Evolutionary conservation across 495 filamentous ascomycete species (phyloP).

Genomic region (Trichoderma virens): DNA sequence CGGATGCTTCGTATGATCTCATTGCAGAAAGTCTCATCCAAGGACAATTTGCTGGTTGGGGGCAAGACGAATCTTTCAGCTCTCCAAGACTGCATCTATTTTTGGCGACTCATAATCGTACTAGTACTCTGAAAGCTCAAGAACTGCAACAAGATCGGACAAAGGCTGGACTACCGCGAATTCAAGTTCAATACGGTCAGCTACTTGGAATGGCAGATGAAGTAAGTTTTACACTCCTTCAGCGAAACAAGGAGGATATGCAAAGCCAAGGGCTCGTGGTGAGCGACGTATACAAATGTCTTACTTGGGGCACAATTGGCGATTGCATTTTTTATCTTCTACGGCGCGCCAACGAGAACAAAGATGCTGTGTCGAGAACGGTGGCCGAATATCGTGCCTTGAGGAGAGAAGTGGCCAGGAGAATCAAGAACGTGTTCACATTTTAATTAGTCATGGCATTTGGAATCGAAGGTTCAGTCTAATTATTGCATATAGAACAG

Average conservation of each 20-base stretch:
- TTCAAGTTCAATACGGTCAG: conserved; percentile 41
- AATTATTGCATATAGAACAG: too few relatives aligned
- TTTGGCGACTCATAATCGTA: not conserved
- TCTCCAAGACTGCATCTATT: not conserved
- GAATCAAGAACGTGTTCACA: conserved; percentile 37
- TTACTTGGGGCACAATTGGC: conserved; percentile 81
- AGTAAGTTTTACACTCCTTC: conserved; percentile 73
- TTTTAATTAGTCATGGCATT: too few relatives aligned
- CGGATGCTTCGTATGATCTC: conserved; percentile 39
- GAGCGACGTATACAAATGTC: conserved; percentile 62
- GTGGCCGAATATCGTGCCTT: conserved; percentile 67
- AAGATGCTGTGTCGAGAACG: conserved; percentile 74
- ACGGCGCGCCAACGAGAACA: conserved; percentile 81
- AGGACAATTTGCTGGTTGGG: not conserved
- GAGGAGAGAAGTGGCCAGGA: conserved; percentile 57
- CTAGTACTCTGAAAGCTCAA: not conserved
- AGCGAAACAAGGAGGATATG: conserved; percentile 30
- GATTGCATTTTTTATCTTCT: conserved; percentile 93
- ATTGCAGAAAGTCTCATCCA: conserved; percentile 30
- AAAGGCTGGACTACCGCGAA: not conserved
- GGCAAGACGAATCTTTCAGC: not conserved
- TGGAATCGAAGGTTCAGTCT: too few relatives aligned
- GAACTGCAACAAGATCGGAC: not conserved
- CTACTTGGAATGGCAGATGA: conserved; percentile 97
- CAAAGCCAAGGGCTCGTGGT: not conserved